Evolutionary conservation across 129 eudicot genomes (phyloP), one percentile per base, ranked within the genome.

Genomic region (Escallonia rubra): DNA sequence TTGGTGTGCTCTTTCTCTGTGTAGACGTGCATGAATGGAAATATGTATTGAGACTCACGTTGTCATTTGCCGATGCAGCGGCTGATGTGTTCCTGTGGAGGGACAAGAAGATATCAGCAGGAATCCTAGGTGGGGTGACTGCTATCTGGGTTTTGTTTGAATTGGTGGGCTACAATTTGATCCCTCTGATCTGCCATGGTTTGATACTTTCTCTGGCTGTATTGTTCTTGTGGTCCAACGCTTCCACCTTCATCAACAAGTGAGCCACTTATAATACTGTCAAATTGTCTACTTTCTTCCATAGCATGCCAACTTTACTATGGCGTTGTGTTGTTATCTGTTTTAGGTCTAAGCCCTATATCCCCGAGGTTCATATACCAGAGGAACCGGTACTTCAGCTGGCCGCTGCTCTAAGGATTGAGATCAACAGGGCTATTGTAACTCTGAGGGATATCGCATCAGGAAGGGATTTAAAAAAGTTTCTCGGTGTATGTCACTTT

Each of bases 41-140:
- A 23, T n/a, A 43, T 23, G 39, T 9, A 23, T 13, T 61, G 43
- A 23, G 52, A 71, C 49, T 52, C 8, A 13, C 49, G 7, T 65
- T 43, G 48, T 3, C 61, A 2, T 54, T 34, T 54, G 14, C 14
- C 5, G 60, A 0, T 81, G 62, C 79, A 94, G 99, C 86, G 57
- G 99, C 99, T 13, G 97, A 94, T 79, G 80, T 94, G 78, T 74
- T 89, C 41, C 70, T 94, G 47, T 94, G 99, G 99, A 94, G 87
- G 90, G 75, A 94, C 79, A 85, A 82, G 85, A 89, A 89, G 79
- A 51, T 79, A 15, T 89, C 99, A 0, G 96, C 85, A 13, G 87
- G 74, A 63, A 73, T 94, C 54, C 74, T 94, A 3, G 95, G 97
- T 56, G 92, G 90, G 15, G 87, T 70, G 12, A 82, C 99, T 7